These are phyloP conservation scores for Graphilbum fragrans DNA, from an alignment of 2,329 filamentous ascomycete species.

Conservation along the genomic window DNA sequence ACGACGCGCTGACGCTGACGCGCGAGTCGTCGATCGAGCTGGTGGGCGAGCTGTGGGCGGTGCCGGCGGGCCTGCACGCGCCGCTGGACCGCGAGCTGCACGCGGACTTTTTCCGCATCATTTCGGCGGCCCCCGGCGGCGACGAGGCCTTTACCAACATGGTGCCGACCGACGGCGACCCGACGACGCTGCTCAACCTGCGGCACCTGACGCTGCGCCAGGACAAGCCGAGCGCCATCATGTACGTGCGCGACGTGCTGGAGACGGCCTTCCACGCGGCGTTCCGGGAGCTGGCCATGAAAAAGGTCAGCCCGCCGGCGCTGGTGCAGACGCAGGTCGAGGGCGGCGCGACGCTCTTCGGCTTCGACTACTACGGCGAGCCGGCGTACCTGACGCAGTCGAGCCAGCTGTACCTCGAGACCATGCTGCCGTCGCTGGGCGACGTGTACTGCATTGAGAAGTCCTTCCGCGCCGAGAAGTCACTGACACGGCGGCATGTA, in stretches of 20 bases:
- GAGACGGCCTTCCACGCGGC: slow-evolving; percentile 69
- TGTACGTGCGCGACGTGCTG: slow-evolving; percentile 74
- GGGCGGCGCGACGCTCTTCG: slow-evolving; percentile 83
- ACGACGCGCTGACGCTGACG: slow-evolving; percentile 76
- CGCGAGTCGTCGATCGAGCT: slow-evolving; percentile 80
- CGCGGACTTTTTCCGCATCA: slow-evolving; percentile 66
- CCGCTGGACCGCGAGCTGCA: slow-evolving; percentile 80
- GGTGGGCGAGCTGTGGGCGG: slow-evolving; percentile 70
- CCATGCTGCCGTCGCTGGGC: slow-evolving; percentile 76
- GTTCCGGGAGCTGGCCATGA: slow-evolving; percentile 64
- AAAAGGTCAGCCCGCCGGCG: slow-evolving; percentile 79
- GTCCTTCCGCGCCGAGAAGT: slow-evolving; percentile 97
- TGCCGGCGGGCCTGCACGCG: slow-evolving; percentile 66
- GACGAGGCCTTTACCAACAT: slow-evolving; percentile 86
- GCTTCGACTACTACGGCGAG: slow-evolving; percentile 52
- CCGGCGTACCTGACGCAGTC: slow-evolving; percentile 91
- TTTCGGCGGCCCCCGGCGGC: slow-evolving; percentile 68
- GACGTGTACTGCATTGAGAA: slow-evolving; percentile 98
- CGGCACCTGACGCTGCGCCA: slow-evolving; percentile 78
- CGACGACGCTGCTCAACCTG: slow-evolving; percentile 41
- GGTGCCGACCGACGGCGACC: slow-evolving; percentile 40
- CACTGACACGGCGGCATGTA: slow-evolving; percentile 61
- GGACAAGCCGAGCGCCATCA: slow-evolving; percentile 70
- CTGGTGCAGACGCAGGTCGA: slow-evolving; percentile 94
- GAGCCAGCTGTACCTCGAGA: slow-evolving; percentile 95